These are phyloP conservation scores for Penicillium dipodomyicola DNA, from an alignment of 495 filamentous ascomycete species.

Conservation along the genomic window DNA sequence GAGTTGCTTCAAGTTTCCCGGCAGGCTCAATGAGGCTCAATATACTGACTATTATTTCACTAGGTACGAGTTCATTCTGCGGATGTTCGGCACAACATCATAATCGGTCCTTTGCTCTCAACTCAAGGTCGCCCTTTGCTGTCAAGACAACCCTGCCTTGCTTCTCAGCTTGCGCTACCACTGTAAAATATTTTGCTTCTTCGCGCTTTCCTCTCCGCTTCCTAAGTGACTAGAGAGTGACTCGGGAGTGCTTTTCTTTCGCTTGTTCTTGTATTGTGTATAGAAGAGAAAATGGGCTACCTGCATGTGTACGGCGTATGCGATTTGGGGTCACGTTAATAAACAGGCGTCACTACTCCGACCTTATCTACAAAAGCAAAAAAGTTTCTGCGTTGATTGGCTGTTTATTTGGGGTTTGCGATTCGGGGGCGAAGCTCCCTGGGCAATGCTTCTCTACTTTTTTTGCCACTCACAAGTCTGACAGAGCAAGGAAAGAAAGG, in stretches of 20 bases:
- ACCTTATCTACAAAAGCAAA: neutral
- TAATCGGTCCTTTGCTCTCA: constrained; percentile 1
- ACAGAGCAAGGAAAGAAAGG: neutral
- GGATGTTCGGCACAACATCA: constrained; percentile 37
- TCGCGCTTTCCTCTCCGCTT: constrained; percentile 1
- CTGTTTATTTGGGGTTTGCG: neutral
- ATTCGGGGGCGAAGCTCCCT: neutral
- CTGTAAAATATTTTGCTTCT: constrained; percentile 17
- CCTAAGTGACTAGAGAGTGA: neutral
- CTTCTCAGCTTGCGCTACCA: constrained; percentile 2
- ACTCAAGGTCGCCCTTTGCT: neutral
- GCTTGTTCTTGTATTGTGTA: constrained; percentile 4
- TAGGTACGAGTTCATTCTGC: constrained; percentile 68
- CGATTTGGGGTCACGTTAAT: constrained; percentile 7
- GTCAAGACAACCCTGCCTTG: neutral
- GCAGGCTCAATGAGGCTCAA: neutral
- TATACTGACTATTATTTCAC: constrained; percentile 11
- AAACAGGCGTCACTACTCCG: constrained; percentile 2
- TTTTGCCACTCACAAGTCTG: neutral
- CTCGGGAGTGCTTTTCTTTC: neutral
- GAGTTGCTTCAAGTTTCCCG: constrained; percentile 11
- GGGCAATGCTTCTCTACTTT: neutral
- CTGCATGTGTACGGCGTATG: constrained; percentile 16
- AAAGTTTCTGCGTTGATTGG: neutral
- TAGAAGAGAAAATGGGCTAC: constrained; percentile 9